A percentile compares a stretch with the other conserved stretches of the same genome.
These are phyloP conservation scores for Chaetomiaceae sp. DNA, from an alignment of 2,329 filamentous ascomycete species.

Conservation along the genomic window DNA sequence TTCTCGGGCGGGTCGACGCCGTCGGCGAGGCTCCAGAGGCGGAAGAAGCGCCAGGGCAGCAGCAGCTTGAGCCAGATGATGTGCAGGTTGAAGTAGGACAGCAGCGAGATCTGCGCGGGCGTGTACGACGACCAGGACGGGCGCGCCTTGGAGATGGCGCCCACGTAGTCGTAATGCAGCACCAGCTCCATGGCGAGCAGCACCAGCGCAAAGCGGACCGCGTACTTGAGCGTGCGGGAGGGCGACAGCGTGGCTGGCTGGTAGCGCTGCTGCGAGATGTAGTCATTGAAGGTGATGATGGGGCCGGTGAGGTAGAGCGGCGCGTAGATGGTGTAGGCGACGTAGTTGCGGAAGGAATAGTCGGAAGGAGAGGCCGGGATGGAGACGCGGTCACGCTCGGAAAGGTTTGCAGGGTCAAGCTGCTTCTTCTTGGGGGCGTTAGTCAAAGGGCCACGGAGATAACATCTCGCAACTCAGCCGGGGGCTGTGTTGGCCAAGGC, in stretches of 20 bases:
- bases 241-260: slow-evolving; percentile 62
- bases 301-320: slow-evolving; percentile 90
- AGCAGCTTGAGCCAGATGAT: slow-evolving; percentile 97
- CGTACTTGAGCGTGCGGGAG: slow-evolving; percentile 72
- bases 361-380: slow-evolving; percentile 66
- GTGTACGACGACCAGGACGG: slow-evolving; percentile 81
- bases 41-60: slow-evolving; percentile 96
- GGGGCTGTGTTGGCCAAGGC: slow-evolving; percentile 26
- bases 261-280: slow-evolving; percentile 78
- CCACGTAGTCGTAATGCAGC: slow-evolving; percentile 86
- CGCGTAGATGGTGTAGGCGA: slow-evolving; percentile 85
- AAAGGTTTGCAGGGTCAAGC: slow-evolving; percentile 78
- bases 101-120: slow-evolving; percentile 77
- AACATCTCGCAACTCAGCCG: too few species aligned
- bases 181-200: slow-evolving; percentile 87
- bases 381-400: slow-evolving; percentile 78
- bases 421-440: slow-evolving; percentile 90
- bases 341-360: slow-evolving; percentile 77
- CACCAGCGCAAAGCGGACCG: slow-evolving; percentile 69
- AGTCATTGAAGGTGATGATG: slow-evolving; percentile 97
- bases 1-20: slow-evolving; percentile 95
- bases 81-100: slow-evolving; percentile 94
- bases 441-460: too few species aligned
- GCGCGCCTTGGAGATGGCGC: slow-evolving; percentile 77
- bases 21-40: slow-evolving; percentile 88